Evolutionary conservation across 176 grass and related monocot genomes (phyloP).

Genomic region (Lolium perenne): DNA sequence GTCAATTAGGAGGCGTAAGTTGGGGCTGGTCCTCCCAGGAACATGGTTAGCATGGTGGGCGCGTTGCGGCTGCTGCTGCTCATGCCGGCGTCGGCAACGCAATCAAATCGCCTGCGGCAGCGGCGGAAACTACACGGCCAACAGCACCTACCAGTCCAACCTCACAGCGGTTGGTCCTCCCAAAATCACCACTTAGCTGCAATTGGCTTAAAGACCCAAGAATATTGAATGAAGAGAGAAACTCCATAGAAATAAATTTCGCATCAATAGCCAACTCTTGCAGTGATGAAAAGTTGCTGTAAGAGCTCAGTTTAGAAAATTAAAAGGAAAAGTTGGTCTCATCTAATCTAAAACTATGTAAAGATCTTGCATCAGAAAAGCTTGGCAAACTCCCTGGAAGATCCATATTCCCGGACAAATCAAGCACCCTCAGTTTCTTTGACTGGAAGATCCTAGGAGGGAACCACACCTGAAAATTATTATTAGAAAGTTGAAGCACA

Average conservation of each 20-base stretch:
- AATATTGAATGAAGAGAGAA: not conserved
- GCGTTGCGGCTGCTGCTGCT: too few relatives aligned
- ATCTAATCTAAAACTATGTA: slow-evolving; percentile 3
- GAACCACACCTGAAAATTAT: slow-evolving; percentile 37
- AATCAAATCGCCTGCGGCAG: too few relatives aligned
- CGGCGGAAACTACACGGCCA: too few relatives aligned
- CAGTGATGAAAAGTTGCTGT: not conserved
- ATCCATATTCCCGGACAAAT: slow-evolving; percentile 11
- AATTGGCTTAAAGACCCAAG: not conserved
- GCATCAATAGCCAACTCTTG: slow-evolving; percentile 8
- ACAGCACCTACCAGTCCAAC: too few relatives aligned
- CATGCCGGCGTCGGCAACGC: too few relatives aligned
- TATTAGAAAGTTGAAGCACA: slow-evolving; percentile 16
- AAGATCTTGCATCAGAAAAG: not conserved
- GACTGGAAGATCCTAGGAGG: not conserved
- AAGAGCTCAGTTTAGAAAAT: not conserved
- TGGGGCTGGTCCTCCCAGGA: too few relatives aligned
- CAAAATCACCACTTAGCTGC: not conserved
- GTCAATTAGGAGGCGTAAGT: too few relatives aligned
- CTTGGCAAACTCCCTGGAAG: slow-evolving; percentile 3
- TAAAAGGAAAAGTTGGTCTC: not conserved
- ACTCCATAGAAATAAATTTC: not conserved
- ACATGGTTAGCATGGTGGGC: too few relatives aligned
- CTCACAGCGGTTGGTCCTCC: too few relatives aligned
- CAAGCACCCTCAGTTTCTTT: not conserved